These are phyloP conservation scores for Aspergillus panamensis DNA, from an alignment of 495 filamentous ascomycete genomes.

Conservation along the genomic window DNA sequence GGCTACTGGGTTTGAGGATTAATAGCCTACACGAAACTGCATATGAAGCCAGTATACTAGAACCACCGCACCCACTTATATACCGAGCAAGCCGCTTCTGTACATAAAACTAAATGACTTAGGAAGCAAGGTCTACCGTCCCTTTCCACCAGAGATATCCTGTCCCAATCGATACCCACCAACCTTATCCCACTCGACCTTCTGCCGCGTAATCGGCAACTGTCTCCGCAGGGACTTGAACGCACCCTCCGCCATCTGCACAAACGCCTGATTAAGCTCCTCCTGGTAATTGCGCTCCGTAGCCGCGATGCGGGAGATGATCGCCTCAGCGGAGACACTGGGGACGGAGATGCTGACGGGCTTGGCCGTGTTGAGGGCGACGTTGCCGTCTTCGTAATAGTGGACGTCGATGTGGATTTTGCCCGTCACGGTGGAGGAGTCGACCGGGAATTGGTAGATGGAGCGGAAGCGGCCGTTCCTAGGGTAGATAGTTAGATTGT, in stretches of 20 bases:
- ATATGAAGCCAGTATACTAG: no score
- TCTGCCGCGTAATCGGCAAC: conserved; percentile 93
- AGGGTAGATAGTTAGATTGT: not conserved
- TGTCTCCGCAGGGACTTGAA: conserved; percentile 93
- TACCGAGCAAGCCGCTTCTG: no score
- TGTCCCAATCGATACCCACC: conserved; percentile 84
- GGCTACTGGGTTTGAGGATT: no score
- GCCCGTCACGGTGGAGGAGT: conserved; percentile 47
- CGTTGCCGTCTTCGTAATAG: conserved; percentile 99
- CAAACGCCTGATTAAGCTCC: conserved; percentile 88
- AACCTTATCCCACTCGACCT: conserved; percentile 99
- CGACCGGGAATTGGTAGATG: conserved; percentile 65
- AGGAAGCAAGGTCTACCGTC: conserved; percentile 22
- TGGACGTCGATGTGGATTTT: conserved; percentile 67
- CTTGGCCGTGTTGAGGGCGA: conserved; percentile 83
- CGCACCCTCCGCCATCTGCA: conserved; percentile 79
- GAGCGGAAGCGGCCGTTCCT: conserved; percentile 97
- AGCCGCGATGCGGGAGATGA: conserved; percentile 69
- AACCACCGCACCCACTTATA: no score
- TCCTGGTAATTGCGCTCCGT: conserved; percentile 93
- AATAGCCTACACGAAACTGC: no score
- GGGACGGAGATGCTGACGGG: conserved; percentile 57
- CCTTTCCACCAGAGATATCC: conserved; percentile 54
- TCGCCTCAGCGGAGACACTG: conserved; percentile 59
- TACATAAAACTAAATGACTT: no score